A percentile compares a stretch with the other conserved stretches of the same genome.
These are phyloP conservation scores for Solanum medicagineum DNA, from an alignment of 257 asterid species.

Conservation along the genomic window DNA sequence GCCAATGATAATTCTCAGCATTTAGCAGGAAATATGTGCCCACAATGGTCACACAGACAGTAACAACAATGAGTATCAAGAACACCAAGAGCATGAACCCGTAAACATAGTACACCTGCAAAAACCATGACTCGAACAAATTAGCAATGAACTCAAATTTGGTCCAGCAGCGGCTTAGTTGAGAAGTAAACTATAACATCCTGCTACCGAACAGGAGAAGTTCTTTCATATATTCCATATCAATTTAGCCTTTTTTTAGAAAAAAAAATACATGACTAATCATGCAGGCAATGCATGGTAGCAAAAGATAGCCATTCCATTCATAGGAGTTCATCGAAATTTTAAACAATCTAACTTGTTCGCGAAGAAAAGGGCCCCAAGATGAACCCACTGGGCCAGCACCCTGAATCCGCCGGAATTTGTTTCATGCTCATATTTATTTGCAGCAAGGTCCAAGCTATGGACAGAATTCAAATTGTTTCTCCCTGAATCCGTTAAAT, in stretches of 20 bases:
- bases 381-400: neutral
- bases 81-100: conserved; percentile 65
- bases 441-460: neutral
- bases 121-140: neutral
- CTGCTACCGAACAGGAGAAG: neutral
- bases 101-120: conserved; percentile 59
- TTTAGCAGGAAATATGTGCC: conserved; percentile 54
- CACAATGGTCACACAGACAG: conserved; percentile 55
- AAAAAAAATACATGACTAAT: neutral
- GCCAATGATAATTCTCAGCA: conserved; percentile 75
- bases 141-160: neutral
- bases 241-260: neutral
- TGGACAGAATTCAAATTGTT: neutral
- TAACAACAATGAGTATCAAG: conserved; percentile 50
- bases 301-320: neutral
- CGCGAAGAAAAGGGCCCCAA: neutral
- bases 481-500: neutral
- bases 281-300: neutral
- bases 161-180: neutral
- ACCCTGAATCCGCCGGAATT: neutral
- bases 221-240: neutral
- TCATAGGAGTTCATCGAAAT: neutral
- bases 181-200: neutral
- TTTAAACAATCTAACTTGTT: neutral
- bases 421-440: neutral